phyloP scores from a whole-genome alignment of 805 yeast genomes.

The Debaryomyces prosopidis region DNA sequence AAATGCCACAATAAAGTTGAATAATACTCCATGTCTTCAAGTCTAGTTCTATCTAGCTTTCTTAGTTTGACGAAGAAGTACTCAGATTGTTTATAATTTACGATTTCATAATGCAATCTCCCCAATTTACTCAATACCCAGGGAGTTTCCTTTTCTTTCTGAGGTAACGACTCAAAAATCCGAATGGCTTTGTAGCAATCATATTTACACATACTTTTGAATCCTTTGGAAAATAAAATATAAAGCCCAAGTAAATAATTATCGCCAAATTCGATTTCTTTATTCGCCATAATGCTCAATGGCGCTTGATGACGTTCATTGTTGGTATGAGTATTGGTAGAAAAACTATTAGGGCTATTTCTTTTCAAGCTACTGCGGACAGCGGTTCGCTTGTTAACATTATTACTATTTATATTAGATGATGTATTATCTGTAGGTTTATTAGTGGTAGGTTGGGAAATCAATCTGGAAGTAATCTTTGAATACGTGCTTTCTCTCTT shows the following conservation, averaged over 20 bases:
- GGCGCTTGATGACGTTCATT: conserved; percentile 13
- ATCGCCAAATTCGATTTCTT: conserved; percentile 34
- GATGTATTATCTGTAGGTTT: conserved; percentile 3
- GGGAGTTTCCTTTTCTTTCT: conserved; percentile 65
- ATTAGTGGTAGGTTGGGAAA: conserved; percentile 36
- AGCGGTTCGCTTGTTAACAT: conserved; percentile 4
- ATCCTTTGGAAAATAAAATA: conserved; percentile 58
- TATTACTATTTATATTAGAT: conserved; percentile 3
- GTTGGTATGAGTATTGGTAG: conserved; percentile 7
- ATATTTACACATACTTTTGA: conserved; percentile 58
- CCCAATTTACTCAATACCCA: conserved; percentile 85
- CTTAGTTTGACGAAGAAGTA: conserved; percentile 62
- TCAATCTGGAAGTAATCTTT: conserved; percentile 48
- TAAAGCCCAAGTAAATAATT: conserved; percentile 49
- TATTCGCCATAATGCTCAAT: conserved; percentile 12
- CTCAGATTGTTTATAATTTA: conserved; percentile 78
- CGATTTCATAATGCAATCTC: conserved; percentile 80
- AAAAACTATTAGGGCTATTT: conserved; percentile 20
- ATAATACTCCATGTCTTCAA: conserved; percentile 86
- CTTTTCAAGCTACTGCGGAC: conserved; percentile 17
- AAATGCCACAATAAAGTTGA: conserved; percentile 94
- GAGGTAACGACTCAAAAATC: conserved; percentile 63
- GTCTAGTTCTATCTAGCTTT: conserved; percentile 69
- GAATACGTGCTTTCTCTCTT: conserved; percentile 39
- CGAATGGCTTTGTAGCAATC: conserved; percentile 83